Conservation (phyloP, 352 stramenopile species). For the Phytophthora chlamydospora region DNA sequence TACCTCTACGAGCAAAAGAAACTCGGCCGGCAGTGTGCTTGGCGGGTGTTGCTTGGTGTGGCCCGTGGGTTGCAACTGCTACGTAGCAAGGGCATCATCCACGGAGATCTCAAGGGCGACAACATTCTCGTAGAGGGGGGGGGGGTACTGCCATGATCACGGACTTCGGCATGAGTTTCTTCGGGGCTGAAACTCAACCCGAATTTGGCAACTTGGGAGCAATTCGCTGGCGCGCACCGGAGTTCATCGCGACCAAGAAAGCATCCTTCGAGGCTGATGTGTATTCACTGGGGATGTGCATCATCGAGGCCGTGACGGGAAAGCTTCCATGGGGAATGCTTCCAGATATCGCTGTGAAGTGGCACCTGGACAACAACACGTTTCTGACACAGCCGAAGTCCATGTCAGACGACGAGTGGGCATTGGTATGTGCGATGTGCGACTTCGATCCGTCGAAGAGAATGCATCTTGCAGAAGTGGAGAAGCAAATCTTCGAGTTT, state of each 20-base stretch:
- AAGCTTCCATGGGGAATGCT: background rate
- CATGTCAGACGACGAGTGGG: too few species aligned
- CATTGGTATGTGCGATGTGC: too few species aligned
- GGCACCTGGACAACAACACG: background rate
- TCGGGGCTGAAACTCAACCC: background rate
- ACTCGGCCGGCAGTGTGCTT: background rate
- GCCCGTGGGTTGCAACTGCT: conserved; percentile 6
- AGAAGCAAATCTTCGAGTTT: too few species aligned
- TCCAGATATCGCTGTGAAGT: background rate
- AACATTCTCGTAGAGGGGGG: conserved; percentile 11
- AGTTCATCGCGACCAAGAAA: background rate
- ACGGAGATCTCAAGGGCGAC: conserved; percentile 11
- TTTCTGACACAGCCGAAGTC: background rate
- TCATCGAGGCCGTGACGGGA: conserved; percentile 7
- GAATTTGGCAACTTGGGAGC: conserved; percentile 1
- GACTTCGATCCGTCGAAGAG: too few species aligned
- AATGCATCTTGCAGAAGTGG: too few species aligned
- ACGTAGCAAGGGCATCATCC: conserved; percentile 3
- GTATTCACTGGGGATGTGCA: conserved; percentile 5
- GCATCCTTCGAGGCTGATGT: conserved; percentile 12
- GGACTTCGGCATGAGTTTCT: conserved; percentile 14
- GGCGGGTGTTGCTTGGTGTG: conserved; percentile 4
- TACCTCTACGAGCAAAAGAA: conserved; percentile 3
- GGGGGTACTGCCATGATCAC: conserved; percentile 6
- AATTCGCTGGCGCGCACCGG: conserved; percentile 5